A percentile compares a stretch with the other conserved stretches of the same genome.
phyloP scores from a whole-genome alignment of 140 eudicot genomes.

The Oenanthe javanica region DNA sequence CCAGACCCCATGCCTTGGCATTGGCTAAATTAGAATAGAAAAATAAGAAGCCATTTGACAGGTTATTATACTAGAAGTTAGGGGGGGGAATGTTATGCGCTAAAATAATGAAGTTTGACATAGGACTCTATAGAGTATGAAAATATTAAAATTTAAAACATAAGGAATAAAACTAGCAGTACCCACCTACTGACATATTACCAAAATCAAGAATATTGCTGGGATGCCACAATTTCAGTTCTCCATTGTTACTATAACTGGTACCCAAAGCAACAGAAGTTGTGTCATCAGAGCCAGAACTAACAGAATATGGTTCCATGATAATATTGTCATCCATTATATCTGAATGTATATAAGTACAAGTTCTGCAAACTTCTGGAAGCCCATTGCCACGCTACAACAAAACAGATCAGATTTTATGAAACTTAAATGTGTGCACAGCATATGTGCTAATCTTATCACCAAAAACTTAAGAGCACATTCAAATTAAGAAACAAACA shows the following conservation, averaged over 20 bases:
- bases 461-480: not conserved
- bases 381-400: conserved; percentile 39
- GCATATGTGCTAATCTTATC: not conserved
- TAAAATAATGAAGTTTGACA: not conserved
- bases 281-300: conserved; percentile 15
- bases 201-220: conserved; percentile 85
- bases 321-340: conserved; percentile 90
- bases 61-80: not conserved
- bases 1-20: not conserved
- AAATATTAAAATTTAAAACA: not conserved
- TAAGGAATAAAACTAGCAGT: not conserved
- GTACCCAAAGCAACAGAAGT: conserved; percentile 9
- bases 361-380: conserved; percentile 30
- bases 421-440: not conserved
- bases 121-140: not conserved
- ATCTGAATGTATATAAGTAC: conserved; percentile 90
- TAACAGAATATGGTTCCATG: conserved; percentile 38
- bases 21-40: not conserved
- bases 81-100: not conserved
- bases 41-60: not conserved
- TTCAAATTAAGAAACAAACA: not conserved
- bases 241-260: conserved; percentile 16
- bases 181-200: conserved; percentile 75
- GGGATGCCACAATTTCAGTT: conserved; percentile 51
- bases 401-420: conserved; percentile 3